These are phyloP conservation scores for Cyathus striatus DNA, from an alignment of 768 basidiomycete genomes.

Conservation along the genomic window DNA sequence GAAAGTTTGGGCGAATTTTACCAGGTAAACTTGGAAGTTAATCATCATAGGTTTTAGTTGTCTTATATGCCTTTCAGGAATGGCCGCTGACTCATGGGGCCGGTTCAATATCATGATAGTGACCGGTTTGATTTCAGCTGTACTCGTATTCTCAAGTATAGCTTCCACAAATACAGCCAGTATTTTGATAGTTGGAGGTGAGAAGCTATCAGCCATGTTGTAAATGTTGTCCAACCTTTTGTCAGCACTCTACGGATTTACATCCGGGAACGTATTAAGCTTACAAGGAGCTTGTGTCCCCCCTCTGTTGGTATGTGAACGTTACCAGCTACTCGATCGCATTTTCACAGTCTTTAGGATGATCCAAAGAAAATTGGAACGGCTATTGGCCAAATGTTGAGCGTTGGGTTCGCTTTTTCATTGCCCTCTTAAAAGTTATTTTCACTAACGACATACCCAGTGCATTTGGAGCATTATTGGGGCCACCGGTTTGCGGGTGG, in stretches of 20 bases:
- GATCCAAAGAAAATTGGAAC: conserved; percentile 12
- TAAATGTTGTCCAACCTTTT: neutral
- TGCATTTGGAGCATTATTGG: neutral
- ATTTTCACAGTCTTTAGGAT: conserved; percentile 6
- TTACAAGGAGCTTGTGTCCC: conserved; percentile 12
- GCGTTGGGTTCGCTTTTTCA: conserved; percentile 7
- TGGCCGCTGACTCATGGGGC: conserved; percentile 12
- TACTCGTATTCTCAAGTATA: conserved; percentile 8
- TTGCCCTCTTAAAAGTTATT: neutral
- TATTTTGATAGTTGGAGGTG: conserved; percentile 6
- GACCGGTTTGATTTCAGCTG: conserved; percentile 5
- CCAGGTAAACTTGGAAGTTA: no score
- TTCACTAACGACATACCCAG: neutral
- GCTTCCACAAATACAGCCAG: conserved; percentile 11
- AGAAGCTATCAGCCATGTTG: no score
- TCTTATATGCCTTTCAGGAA: conserved; percentile 2
- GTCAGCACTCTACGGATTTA: conserved; percentile 11
- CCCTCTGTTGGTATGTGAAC: conserved; percentile 8
- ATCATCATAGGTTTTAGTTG: no score
- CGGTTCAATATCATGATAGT: conserved; percentile 11
- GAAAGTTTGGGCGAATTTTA: neutral
- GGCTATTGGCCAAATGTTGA: conserved; percentile 10
- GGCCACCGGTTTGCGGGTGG: neutral
- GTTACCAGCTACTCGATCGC: neutral
- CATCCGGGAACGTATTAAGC: conserved; percentile 9